A percentile compares a stretch with the other conserved stretches of the same genome.
Conservation (phyloP, 495 filamentous ascomycete genomes). For the Hypoxylon trugodes region DNA sequence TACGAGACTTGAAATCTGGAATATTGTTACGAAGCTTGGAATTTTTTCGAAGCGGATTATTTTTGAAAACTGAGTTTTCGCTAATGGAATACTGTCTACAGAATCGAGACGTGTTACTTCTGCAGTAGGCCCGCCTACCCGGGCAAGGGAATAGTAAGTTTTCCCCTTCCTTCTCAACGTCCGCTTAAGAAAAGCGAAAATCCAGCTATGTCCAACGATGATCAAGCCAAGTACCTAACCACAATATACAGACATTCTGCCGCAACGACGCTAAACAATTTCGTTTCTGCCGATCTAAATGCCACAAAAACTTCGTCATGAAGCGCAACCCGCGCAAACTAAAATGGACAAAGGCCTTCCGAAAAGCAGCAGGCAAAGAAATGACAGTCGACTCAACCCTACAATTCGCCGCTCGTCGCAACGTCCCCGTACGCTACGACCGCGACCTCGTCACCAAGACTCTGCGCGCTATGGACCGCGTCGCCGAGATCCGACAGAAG, state of each 20-base stretch:
- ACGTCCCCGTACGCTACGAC: constrained; percentile 94
- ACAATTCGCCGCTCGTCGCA: constrained; percentile 89
- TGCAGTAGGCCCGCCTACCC: constrained; percentile 88
- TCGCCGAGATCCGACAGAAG: constrained; percentile 82
- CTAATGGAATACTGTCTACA: constrained; percentile 33
- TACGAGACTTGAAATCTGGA: no score
- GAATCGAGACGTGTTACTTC: constrained; percentile 88
- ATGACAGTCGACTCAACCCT: constrained; percentile 92
- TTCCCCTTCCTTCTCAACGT: constrained; percentile 60
- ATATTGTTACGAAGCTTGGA: neutral
- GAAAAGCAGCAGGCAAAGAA: constrained; percentile 58
- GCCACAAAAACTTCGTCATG: constrained; percentile 99
- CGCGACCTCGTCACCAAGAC: constrained; percentile 87
- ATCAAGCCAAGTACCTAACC: no score
- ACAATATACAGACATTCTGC: constrained; percentile 49
- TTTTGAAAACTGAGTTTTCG: neutral
- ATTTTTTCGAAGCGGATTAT: neutral
- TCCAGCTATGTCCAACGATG: no score
- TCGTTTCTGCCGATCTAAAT: constrained; percentile 69
- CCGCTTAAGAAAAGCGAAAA: neutral
- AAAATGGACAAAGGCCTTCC: constrained; percentile 73
- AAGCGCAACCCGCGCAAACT: constrained; percentile 84
- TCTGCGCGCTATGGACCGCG: constrained; percentile 88
- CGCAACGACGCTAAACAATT: constrained; percentile 51
- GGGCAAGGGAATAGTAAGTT: constrained; percentile 74